Evolutionary conservation across 31 red algal species (phyloP), one percentile per base, ranked within the genome.

Genomic region (Pterothamnion heteromorphum): DNA sequence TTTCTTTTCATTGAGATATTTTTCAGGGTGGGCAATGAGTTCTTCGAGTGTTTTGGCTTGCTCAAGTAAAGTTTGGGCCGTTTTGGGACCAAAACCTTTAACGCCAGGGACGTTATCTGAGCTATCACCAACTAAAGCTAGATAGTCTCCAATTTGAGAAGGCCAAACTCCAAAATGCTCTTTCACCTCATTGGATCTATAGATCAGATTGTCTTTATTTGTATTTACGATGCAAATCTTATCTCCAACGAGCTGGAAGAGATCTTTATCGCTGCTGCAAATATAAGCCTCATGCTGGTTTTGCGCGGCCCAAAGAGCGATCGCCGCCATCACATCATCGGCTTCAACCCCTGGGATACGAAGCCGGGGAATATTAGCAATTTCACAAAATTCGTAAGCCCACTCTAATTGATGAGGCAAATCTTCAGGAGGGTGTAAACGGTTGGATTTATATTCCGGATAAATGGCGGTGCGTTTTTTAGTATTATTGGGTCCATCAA

Each of bases 21-120:
- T 64, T n/a, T 64, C 51, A 64, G n/a, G 51, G 9, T 64, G 51
- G n/a, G 9, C 51, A 64, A 64, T 9, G 14, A 64, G n/a, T n/a
- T 64, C 34, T 18, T 0, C 0, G 83, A 72, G 36, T 93, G 20
- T 35, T 87, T 32, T 31, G 32, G 43, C 39, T 21, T 90, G 28
- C 1, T 24, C 43, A 18, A 95, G 31, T 4, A 95, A 44, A 32
- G 28, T 27, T 35, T 72, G 57, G 2, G 94, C 94, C 23, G 85
- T 93, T 35, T 94, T 94, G 1, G 51, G 5, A 30, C 94, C 94
- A 90, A 95, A 89, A 2, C 94, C 94, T 39, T 22, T 1, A 72
- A 95, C 91, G 21, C 94, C 94, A 22, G 92, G 87, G n/a, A 95
- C 58, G 4, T 87, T 94, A 88, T 95, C 94, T 0, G 81, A 3